Base-by-base conservation (phyloP, 306 rosid genomes). In the Crotalaria pallida region DNA sequence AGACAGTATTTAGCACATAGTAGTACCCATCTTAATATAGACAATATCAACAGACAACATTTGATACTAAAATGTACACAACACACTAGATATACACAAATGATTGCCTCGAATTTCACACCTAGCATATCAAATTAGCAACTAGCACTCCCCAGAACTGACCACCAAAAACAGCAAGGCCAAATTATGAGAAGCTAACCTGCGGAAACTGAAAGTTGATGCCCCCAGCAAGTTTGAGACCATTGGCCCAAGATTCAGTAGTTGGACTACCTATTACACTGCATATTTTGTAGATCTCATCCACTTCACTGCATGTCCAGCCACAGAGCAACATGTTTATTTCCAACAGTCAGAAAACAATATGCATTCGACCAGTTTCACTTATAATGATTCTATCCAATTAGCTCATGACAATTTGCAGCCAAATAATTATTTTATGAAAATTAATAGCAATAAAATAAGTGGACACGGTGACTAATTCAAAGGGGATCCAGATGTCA, bases 281-380 rank as follows among this genome's bases (percentile, higher is more conserved):
- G 68, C 99, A 95, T 60, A 95, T 91, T 86, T 95, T 95, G 83
- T 80, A 85, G 58, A 95, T 84, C 82, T 95, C 97, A 77, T 95
- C 99, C 10, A 85, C 87, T 79, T 91, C 97, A 73, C 97, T 95
- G 97, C 80, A 79, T 6, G 16, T 34, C 33, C 27, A 33, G 13
- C 73, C 48, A 72, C 10, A 27, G 64, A 13, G 36, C 48, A 45
- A 78, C 21, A 45, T 10, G 47, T 53, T 67, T 6, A 75, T 27
- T 53, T 44, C 40, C 58, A 41, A 34, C 24, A 75, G 62, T 50
- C 13, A 47, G 45, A n/a, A 71, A 4, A 65, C 47, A 41, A 9
- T 4, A 52, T 24, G 62, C 48, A 41, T 33, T 57, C 40, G 13
- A 73, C 10, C 53, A 22, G 40, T 38, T 65, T 67, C 59, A n/a